A percentile compares a stretch with the other conserved stretches of the same genome.
phyloP scores from a whole-genome alignment of 176 grass and related monocot genomes.

The Aegilops bicornis region DNA sequence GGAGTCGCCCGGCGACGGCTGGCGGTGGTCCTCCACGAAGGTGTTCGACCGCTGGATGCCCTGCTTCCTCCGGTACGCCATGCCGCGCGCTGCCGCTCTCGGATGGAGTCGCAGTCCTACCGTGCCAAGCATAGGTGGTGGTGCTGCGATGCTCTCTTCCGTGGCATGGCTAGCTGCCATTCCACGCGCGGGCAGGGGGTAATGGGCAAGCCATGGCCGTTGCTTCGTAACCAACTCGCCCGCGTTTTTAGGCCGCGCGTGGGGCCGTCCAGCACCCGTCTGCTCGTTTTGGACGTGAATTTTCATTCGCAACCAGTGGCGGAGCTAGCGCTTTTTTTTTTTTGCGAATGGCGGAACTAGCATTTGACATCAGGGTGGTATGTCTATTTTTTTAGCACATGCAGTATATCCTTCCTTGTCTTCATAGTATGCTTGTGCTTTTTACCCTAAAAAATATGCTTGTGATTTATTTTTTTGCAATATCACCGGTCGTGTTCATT shows the following conservation, averaged over 20 bases:
- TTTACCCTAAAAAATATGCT: too few species aligned
- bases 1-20: conserved; percentile 24
- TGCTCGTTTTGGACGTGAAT: neutral
- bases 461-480: too few species aligned
- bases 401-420: too few species aligned
- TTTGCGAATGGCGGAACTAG: too few species aligned
- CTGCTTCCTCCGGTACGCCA: conserved; percentile 68
- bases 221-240: conserved; percentile 28
- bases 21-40: conserved; percentile 58
- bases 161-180: conserved; percentile 13
- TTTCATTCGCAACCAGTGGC: too few species aligned
- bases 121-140: conserved; percentile 21
- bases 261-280: neutral
- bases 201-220: conserved; percentile 30
- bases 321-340: too few species aligned
- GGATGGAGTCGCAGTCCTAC: neutral
- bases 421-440: too few species aligned
- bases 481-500: too few species aligned
- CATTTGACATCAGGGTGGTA: too few species aligned
- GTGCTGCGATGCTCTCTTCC: neutral
- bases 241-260: conserved; percentile 34
- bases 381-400: too few species aligned
- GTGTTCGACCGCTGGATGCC: conserved; percentile 59
- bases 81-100: conserved; percentile 8
- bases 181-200: neutral